phyloP scores from a whole-genome alignment of 441 rosid genomes.

The Lepidium campestre region DNA sequence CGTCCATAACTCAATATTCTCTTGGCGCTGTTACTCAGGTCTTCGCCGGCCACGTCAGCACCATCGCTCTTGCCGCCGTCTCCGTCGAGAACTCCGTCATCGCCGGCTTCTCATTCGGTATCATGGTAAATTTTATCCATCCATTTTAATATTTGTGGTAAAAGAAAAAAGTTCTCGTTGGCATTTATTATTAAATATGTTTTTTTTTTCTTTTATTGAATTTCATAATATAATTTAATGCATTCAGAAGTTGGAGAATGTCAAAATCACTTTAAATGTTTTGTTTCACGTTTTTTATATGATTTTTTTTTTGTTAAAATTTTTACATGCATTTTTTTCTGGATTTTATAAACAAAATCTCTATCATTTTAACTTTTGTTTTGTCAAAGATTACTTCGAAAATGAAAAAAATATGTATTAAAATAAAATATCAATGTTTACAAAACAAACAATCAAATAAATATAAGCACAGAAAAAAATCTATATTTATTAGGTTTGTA shows the following conservation, averaged over 20 bases:
- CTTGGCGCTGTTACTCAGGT: constrained; percentile 52
- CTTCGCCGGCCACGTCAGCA: constrained; percentile 45
- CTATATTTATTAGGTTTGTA: background rate
- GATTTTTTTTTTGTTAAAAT: too few relatives aligned
- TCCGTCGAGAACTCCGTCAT: constrained; percentile 51
- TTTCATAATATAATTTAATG: too few relatives aligned
- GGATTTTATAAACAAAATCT: background rate
- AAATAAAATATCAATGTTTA: background rate
- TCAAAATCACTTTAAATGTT: background rate
- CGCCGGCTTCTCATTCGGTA: constrained; percentile 48
- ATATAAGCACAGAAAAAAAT: background rate
- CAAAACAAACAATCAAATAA: background rate
- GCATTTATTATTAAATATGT: background rate
- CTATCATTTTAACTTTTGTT: background rate
- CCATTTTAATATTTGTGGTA: background rate
- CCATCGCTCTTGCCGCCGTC: constrained; percentile 47
- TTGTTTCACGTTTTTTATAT: background rate
- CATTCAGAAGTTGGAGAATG: background rate
- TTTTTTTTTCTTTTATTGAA: background rate
- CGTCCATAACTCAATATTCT: constrained; percentile 38
- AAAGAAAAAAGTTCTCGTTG: background rate
- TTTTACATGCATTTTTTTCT: too few relatives aligned
- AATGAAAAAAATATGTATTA: background rate
- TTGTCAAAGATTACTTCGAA: background rate
- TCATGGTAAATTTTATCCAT: constrained; percentile 28